phyloP scores from a whole-genome alignment of 106 monocot species.

The Apostasia ramifera region DNA sequence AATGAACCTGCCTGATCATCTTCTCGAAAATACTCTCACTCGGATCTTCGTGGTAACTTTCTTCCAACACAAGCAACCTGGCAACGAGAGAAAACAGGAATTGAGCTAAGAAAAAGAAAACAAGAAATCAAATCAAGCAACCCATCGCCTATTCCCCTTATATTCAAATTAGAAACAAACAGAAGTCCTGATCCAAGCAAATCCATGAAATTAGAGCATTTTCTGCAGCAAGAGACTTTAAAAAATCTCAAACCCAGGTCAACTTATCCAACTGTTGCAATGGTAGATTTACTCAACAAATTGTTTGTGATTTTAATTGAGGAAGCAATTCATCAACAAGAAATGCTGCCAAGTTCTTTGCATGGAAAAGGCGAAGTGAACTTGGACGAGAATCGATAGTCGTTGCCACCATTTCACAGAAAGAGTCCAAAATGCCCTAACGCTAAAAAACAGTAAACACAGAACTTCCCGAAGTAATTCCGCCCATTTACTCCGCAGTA shows the following conservation, averaged over 20 bases:
- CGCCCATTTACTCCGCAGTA: neutral
- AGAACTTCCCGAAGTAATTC: neutral
- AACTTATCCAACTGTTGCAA: no score
- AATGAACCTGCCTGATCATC: conserved; percentile 10
- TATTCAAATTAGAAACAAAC: neutral
- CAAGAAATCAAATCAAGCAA: neutral
- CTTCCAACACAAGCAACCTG: conserved; percentile 11
- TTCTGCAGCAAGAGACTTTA: neutral
- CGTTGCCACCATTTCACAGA: neutral
- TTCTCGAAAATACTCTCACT: neutral
- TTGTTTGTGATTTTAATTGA: neutral
- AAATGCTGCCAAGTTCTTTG: conserved; percentile 6
- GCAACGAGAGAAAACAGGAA: neutral
- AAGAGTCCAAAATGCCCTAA: neutral
- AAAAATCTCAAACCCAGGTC: neutral
- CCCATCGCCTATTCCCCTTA: neutral
- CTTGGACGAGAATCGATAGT: neutral
- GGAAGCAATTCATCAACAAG: conserved; percentile 1
- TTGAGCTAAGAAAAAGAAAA: neutral
- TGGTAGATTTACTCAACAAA: no score
- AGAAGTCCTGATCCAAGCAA: neutral
- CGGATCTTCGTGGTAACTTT: conserved; percentile 8
- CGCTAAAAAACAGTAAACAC: neutral
- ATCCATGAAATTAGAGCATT: neutral
- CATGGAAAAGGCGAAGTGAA: neutral